Conservation (phyloP, 2,329 filamentous ascomycete genomes). For the Fusarium sp. region DNA sequence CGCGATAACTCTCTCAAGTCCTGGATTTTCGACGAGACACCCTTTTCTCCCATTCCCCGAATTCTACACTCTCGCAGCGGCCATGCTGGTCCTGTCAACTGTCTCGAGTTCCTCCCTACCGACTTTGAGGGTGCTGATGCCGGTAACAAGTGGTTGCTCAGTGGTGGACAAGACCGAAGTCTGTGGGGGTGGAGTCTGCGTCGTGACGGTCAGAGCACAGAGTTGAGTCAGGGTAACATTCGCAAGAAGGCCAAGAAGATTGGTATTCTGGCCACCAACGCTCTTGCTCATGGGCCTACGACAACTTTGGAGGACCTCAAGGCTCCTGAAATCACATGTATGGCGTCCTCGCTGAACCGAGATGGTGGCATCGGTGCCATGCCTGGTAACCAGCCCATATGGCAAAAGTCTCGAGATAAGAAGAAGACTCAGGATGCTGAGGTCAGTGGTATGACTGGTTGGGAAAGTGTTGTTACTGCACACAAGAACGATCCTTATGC, state of each 20-base stretch:
- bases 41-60: constrained; percentile 87
- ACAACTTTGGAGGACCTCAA: constrained; percentile 81
- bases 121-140: constrained; percentile 91
- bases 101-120: constrained; percentile 85
- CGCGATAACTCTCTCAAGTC: constrained; percentile 94
- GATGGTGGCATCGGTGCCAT: constrained; percentile 93
- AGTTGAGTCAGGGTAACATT: constrained; percentile 91
- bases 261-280: constrained; percentile 73
- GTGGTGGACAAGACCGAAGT: constrained; percentile 88
- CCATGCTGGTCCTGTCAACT: constrained; percentile 87
- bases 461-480: constrained; percentile 96
- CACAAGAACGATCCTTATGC: constrained; percentile 87
- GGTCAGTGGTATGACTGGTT: constrained; percentile 83
- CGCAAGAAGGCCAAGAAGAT: constrained; percentile 90
- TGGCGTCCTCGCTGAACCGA: constrained; percentile 91
- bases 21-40: constrained; percentile 95
- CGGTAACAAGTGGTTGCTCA: constrained; percentile 93
- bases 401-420: constrained; percentile 80
- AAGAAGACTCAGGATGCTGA: constrained; percentile 76
- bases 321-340: constrained; percentile 89
- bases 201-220: constrained; percentile 91
- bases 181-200: constrained; percentile 97
- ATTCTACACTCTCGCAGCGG: constrained; percentile 88
- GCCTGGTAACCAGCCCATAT: constrained; percentile 81
- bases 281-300: constrained; percentile 69